phyloP scores from a whole-genome alignment of 345 rosid species.

The Euphorbia lathyris region DNA sequence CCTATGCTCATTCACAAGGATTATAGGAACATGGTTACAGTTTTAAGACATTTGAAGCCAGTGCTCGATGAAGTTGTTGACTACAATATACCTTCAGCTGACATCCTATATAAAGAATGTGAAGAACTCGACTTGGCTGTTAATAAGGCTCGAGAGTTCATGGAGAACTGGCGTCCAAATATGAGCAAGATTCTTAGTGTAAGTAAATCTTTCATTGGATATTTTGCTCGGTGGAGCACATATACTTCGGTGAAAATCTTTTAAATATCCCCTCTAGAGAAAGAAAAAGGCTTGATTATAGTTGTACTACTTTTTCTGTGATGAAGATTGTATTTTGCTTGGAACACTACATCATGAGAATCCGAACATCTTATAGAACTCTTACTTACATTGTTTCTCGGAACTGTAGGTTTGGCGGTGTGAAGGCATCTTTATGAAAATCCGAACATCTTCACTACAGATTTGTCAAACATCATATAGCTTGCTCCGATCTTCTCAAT shows the following conservation, averaged over 20 bases:
- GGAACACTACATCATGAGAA: no score
- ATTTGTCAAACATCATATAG: constrained; percentile 48
- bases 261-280: neutral
- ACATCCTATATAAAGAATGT: constrained; percentile 49
- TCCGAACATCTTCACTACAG: constrained; percentile 58
- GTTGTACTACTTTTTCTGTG: neutral
- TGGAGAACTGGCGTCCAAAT: constrained; percentile 73
- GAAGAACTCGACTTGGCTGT: constrained; percentile 70
- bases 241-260: neutral
- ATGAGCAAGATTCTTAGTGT: constrained; percentile 80
- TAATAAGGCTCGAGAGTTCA: constrained; percentile 70
- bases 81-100: constrained; percentile 46
- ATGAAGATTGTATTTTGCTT: neutral
- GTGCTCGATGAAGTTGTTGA: constrained; percentile 76
- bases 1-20: constrained; percentile 50
- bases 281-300: neutral
- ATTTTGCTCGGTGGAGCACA: constrained; percentile 1
- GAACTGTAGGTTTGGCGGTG: constrained; percentile 57
- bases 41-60: constrained; percentile 70
- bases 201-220: constrained; percentile 24
- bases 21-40: constrained; percentile 47
- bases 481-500: constrained; percentile 45
- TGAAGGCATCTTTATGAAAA: constrained; percentile 49
- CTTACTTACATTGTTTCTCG: constrained; percentile 5
- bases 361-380: no score